These are phyloP conservation scores for Prosopis cineraria DNA, from an alignment of 306 rosid species.

Conservation along the genomic window DNA sequence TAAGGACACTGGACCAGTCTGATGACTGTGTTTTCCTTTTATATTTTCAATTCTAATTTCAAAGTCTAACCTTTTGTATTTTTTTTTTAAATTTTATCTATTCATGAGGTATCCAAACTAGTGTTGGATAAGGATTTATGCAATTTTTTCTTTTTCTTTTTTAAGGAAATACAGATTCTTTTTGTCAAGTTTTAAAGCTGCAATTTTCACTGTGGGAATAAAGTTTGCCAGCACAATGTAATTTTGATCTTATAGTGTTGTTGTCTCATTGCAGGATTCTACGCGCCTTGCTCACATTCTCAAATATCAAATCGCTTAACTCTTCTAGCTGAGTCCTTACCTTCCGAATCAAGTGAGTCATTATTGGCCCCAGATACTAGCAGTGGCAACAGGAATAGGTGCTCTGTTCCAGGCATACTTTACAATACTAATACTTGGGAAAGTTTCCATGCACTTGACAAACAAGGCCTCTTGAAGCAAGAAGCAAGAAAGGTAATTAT, in stretches of 20 bases:
- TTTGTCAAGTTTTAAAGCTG: background rate
- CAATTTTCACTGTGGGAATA: background rate
- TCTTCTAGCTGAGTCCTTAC: constrained; percentile 77
- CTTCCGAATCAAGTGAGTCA: constrained; percentile 60
- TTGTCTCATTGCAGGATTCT: constrained; percentile 62
- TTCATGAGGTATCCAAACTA: background rate
- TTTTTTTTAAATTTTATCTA: too few species aligned
- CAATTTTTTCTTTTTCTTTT: background rate
- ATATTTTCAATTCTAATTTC: background rate
- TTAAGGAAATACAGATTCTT: background rate
- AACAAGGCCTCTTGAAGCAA: constrained; percentile 54
- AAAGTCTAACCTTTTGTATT: background rate
- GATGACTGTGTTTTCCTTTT: background rate
- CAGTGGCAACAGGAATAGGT: constrained; percentile 77
- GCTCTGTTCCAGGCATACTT: constrained; percentile 72
- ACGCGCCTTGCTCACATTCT: constrained; percentile 89
- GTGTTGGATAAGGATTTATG: background rate
- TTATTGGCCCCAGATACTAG: constrained; percentile 40
- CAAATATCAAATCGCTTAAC: constrained; percentile 83
- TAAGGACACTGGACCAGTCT: background rate
- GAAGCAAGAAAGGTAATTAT: constrained; percentile 72
- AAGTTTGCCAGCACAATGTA: constrained; percentile 1
- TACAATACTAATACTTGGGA: constrained; percentile 88
- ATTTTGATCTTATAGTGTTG: constrained; percentile 30
- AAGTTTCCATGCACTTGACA: constrained; percentile 76